Percentiles rank a stretch among this genome's conserved stretches.
Conservation (phyloP, 306 rosid species). For the Cucumis hystrix region DNA sequence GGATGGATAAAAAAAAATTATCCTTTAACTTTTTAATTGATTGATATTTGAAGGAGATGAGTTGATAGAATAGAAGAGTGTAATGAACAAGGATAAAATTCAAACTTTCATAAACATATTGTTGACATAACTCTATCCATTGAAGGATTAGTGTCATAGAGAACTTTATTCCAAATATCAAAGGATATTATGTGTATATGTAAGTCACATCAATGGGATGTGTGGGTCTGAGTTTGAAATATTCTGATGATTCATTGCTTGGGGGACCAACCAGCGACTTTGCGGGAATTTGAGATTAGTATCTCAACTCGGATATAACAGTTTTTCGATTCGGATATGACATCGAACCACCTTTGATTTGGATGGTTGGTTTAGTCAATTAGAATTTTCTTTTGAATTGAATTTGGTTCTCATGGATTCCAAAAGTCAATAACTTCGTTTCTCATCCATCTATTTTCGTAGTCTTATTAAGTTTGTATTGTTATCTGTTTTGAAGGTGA, state of each 20-base stretch:
- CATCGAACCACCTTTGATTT: neutral
- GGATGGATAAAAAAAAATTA: neutral
- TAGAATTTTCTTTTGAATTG: neutral
- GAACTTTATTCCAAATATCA: neutral
- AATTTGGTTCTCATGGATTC: neutral
- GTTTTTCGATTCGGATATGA: neutral
- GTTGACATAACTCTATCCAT: neutral
- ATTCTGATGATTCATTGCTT: neutral
- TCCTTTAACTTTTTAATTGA: neutral
- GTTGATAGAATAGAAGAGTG: neutral
- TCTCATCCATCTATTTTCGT: neutral
- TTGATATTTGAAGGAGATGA: neutral
- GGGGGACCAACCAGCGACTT: neutral
- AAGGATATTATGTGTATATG: neutral
- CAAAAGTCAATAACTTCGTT: slow-evolving; percentile 2
- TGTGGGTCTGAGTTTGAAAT: neutral
- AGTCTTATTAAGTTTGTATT: neutral
- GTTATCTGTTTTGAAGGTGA: slow-evolving; percentile 14
- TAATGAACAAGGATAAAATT: neutral
- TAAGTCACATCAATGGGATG: neutral
- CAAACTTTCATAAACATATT: neutral
- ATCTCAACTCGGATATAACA: neutral
- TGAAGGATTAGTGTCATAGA: neutral
- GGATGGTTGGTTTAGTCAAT: neutral
- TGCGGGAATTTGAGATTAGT: neutral